Base-by-base conservation (phyloP, 306 rosid genomes). In the Inga leiocalycina region DNA sequence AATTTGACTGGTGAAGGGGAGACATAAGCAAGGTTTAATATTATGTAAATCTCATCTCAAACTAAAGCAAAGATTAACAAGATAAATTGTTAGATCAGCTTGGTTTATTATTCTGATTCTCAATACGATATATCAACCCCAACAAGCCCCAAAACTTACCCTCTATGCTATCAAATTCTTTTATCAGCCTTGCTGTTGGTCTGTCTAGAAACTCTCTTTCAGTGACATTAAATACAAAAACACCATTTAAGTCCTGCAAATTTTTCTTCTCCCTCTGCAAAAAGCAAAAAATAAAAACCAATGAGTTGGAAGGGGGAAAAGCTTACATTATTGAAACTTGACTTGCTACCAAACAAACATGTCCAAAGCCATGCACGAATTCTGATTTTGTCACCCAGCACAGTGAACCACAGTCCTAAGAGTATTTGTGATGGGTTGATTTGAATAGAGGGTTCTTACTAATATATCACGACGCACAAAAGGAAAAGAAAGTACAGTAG, bases 121-220 rank as follows among this genome's bases (percentile, higher is more conserved):
- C 68, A 48, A 73, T 48, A 46, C 27, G 27, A 27, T 37, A 7
- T 34, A 64, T 27, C 51, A 45, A 77, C 27, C 85, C 69, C 16
- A 12, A 69, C 59, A 84, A 46, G 71, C 45, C 46, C 62, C 6
- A 65, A 67, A 61, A 79, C 84, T 72, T 88, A 94, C 98, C 98
- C 81, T 92, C 92, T 52, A 95, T 13, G 51, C 17, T 34, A 78
- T 89, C 92, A 84, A 93, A 84, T 84, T 91, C 92, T 84, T 93
- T 93, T 73, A 96, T 89, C 43, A 96, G 90, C 89, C 91, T 91
- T 15, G 98, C 99, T 27, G 97, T 96, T 54, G 97, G 93, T 86
- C 96, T 89, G 88, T 96, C 98, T 59, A 96, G 90, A 85, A 80
- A 71, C 48, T 93, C 99, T 83, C 94, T 84, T 69, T 93, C 97